Percentiles rank a stretch among this genome's conserved stretches.
phyloP scores from a whole-genome alignment of 345 rosid species.

The Arabis hirsuta region DNA sequence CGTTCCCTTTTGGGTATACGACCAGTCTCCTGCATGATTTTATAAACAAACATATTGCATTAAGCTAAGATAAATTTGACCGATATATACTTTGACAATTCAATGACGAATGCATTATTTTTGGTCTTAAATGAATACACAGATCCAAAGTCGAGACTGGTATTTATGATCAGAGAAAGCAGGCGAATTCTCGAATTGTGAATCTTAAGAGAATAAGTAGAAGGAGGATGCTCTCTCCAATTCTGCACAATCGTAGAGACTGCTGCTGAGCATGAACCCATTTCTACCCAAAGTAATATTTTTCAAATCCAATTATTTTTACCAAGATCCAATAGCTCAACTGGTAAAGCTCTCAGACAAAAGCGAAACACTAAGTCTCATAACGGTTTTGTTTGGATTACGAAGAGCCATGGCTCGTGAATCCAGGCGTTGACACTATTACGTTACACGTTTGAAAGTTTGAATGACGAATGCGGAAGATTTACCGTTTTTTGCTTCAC shows the following conservation, averaged over 20 bases:
- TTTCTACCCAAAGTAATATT: not conserved
- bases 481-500: too few species aligned
- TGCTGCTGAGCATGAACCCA: constrained; percentile 3
- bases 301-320: too few species aligned
- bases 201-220: constrained; percentile 20
- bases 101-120: too few species aligned
- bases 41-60: not conserved
- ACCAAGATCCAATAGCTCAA: too few species aligned
- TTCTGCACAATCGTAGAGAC: not conserved
- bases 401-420: not conserved
- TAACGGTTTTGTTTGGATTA: not conserved
- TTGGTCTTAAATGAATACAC: too few species aligned
- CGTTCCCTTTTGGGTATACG: constrained; percentile 24
- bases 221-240: constrained; percentile 28
- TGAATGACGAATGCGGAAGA: too few species aligned
- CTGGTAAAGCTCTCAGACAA: too few species aligned
- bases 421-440: not conserved
- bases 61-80: too few species aligned
- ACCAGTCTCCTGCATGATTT: constrained; percentile 22
- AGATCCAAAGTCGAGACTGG: constrained; percentile 7
- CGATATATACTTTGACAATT: too few species aligned
- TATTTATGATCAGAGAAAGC: not conserved
- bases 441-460: too few species aligned
- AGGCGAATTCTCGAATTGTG: not conserved
- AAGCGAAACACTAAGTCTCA: not conserved